A percentile compares a stretch with the other conserved stretches of the same genome.
These are phyloP conservation scores for Zygosaccharomyces pseudobailii DNA, from an alignment of 1,139 yeast genomes.

Conservation along the genomic window DNA sequence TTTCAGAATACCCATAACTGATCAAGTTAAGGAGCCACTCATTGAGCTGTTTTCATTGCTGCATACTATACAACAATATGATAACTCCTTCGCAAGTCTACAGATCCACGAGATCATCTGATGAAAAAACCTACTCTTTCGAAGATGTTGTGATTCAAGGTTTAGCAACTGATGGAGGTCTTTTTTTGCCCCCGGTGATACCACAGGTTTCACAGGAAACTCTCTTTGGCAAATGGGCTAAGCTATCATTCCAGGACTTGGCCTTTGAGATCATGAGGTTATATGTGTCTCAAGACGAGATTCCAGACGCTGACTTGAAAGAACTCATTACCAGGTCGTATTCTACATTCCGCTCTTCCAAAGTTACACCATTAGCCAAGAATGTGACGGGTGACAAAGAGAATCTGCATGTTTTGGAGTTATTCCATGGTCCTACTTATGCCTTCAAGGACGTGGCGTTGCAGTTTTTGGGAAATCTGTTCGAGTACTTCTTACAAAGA, in stretches of 20 bases:
- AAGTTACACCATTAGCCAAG: conserved; percentile 76
- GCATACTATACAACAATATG: conserved; percentile 14
- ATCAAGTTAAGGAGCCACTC: background rate
- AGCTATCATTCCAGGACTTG: conserved; percentile 72
- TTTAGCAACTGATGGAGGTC: conserved; percentile 93
- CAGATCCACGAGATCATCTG: conserved; percentile 80
- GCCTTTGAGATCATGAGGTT: conserved; percentile 83
- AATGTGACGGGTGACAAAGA: conserved; percentile 51
- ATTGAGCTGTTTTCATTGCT: background rate
- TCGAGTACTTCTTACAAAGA: conserved; percentile 83
- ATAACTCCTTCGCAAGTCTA: conserved; percentile 49
- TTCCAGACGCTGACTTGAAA: conserved; percentile 63
- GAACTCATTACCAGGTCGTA: conserved; percentile 65
- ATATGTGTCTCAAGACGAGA: conserved; percentile 66
- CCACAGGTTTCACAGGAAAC: conserved; percentile 63
- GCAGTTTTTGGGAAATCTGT: conserved; percentile 94
- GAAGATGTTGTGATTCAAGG: conserved; percentile 95
- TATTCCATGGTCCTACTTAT: conserved; percentile 98
- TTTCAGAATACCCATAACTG: background rate
- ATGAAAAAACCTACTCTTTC: conserved; percentile 56
- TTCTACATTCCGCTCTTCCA: conserved; percentile 79
- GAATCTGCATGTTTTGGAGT: conserved; percentile 72
- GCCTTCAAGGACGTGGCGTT: conserved; percentile 98
- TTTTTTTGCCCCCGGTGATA: conserved; percentile 79
- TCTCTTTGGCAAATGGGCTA: conserved; percentile 58